Conservation (phyloP, 2,329 filamentous ascomycete species). For the Colletotrichum costaricense region DNA sequence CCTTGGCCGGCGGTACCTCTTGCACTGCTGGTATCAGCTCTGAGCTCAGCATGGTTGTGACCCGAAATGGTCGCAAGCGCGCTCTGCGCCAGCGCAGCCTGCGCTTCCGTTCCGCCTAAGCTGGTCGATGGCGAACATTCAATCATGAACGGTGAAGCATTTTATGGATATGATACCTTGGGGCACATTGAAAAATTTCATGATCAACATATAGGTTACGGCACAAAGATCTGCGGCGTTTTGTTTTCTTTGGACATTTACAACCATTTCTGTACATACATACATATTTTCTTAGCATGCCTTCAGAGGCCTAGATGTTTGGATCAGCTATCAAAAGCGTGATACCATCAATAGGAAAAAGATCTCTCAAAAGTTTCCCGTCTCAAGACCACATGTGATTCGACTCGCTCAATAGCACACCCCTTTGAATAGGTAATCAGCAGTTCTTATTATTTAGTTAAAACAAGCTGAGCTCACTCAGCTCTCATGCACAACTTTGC, state of each 20-base stretch:
- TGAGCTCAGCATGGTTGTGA: constrained; percentile 49
- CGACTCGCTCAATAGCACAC: too few species aligned
- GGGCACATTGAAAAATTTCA: neutral
- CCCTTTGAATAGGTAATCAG: too few species aligned
- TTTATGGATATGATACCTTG: constrained; percentile 32
- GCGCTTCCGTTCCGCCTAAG: constrained; percentile 35
- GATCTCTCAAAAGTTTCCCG: too few species aligned
- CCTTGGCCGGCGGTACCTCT: constrained; percentile 56
- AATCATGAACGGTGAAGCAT: constrained; percentile 26
- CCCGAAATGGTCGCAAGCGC: constrained; percentile 42
- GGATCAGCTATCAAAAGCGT: too few species aligned
- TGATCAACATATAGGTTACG: neutral
- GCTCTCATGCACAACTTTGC: too few species aligned
- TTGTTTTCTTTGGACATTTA: constrained; percentile 21
- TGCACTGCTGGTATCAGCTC: constrained; percentile 56
- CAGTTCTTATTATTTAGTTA: too few species aligned
- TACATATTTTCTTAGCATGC: too few species aligned
- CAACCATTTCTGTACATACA: constrained; percentile 10
- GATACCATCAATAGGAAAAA: neutral
- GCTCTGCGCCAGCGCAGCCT: constrained; percentile 38
- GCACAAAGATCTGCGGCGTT: constrained; percentile 19
- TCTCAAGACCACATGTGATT: too few species aligned
- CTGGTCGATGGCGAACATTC: constrained; percentile 28
- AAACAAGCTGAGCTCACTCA: too few species aligned
- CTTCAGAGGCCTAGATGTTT: too few species aligned